Conservation (phyloP, 1,139 yeast genomes). For the Lodderomyces elongisporus region DNA sequence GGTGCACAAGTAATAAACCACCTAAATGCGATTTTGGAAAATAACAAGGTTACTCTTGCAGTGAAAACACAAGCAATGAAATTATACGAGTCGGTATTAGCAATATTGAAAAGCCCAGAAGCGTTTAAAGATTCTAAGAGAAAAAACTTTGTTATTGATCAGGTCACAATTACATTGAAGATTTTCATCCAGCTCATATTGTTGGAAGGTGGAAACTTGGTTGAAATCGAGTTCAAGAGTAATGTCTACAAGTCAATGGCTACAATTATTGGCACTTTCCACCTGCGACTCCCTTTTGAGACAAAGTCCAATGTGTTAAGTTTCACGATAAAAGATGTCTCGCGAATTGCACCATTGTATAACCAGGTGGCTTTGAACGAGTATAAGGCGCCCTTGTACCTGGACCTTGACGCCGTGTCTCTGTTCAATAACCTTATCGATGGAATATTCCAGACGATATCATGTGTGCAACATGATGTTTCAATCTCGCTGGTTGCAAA, state of each 20-base stretch:
- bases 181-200: conserved; percentile 18
- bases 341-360: conserved; percentile 15
- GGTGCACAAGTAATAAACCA: conserved; percentile 51
- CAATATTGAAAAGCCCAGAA: conserved; percentile 51
- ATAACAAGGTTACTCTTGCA: conserved; percentile 20
- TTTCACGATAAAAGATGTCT: conserved; percentile 20
- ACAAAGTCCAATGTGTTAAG: conserved; percentile 16
- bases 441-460: conserved; percentile 23
- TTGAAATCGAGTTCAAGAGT: conserved; percentile 21
- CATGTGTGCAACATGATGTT: conserved; percentile 25
- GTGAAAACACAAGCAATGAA: conserved; percentile 47
- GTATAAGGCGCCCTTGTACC: conserved; percentile 5
- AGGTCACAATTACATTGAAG: conserved; percentile 19
- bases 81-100: conserved; percentile 49
- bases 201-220: conserved; percentile 15
- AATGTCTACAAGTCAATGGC: conserved; percentile 27
- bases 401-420: conserved; percentile 16
- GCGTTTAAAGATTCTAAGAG: conserved; percentile 34
- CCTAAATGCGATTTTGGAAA: conserved; percentile 37
- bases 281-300: conserved; percentile 22
- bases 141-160: conserved; percentile 25
- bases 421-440: conserved; percentile 12
- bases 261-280: conserved; percentile 28
- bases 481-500: conserved; percentile 13
- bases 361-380: conserved; percentile 11